Conservation (phyloP, 768 basidiomycete genomes). For the Coprinellus micaceus region DNA sequence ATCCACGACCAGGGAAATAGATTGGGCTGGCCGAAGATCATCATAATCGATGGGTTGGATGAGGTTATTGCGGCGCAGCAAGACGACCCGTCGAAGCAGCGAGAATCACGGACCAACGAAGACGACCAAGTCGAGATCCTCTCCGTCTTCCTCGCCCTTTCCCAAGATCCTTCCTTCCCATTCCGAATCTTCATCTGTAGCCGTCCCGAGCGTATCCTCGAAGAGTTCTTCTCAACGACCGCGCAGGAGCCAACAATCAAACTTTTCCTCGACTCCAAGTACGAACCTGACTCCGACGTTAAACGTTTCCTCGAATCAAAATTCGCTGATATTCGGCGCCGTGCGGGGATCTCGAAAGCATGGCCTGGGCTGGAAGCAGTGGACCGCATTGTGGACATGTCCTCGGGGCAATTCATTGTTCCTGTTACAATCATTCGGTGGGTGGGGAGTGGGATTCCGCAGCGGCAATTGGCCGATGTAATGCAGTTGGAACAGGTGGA, state of each 20-base stretch:
- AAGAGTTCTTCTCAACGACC: neutral
- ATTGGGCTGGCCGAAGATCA: neutral
- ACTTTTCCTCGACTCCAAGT: constrained; percentile 3
- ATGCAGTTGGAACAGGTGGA: neutral
- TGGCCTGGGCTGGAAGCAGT: neutral
- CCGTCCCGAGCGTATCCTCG: neutral
- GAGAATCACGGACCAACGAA: neutral
- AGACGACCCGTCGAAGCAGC: too few relatives aligned
- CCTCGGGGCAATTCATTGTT: constrained; percentile 17
- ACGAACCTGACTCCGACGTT: neutral
- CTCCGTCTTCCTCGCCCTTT: neutral
- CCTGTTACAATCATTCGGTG: constrained; percentile 11
- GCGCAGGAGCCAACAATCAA: neutral
- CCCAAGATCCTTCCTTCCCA: neutral
- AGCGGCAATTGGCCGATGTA: constrained; percentile 6
- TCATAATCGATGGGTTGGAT: constrained; percentile 27
- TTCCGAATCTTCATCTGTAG: neutral
- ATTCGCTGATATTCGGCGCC: neutral
- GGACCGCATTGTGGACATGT: neutral
- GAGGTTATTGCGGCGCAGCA: constrained; percentile 16
- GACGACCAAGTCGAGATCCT: neutral
- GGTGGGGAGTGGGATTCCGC: constrained; percentile 9
- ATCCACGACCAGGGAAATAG: neutral
- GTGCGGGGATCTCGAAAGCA: neutral
- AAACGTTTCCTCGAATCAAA: neutral